Conservation (phyloP, 257 asterid genomes). For the Solanum chaucha region DNA sequence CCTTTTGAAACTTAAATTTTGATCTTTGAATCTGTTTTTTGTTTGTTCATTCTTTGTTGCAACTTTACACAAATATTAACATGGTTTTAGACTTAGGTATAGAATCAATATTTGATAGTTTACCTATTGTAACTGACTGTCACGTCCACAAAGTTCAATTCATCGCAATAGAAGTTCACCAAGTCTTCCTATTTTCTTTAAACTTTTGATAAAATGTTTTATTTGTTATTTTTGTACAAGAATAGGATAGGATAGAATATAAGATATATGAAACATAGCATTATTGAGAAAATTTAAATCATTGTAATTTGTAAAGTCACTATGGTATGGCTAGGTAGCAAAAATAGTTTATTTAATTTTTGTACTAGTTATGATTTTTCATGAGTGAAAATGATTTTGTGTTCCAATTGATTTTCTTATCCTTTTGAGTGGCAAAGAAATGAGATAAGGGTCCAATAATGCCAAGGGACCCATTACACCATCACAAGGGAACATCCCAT, state of each 20-base stretch:
- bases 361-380: background rate
- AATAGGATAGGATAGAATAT: background rate
- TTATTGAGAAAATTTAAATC: too few relatives aligned
- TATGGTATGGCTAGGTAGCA: too few relatives aligned
- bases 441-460: background rate
- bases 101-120: background rate
- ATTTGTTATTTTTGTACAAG: background rate
- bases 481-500: too few relatives aligned
- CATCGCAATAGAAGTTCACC: background rate
- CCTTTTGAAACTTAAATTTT: slow-evolving; percentile 24
- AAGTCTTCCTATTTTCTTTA: background rate
- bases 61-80: background rate
- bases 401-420: background rate
- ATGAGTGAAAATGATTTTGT: slow-evolving; percentile 15
- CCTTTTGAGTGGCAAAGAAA: background rate
- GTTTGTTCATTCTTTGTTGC: background rate
- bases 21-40: background rate
- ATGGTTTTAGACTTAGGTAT: background rate
- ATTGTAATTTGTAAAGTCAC: too few relatives aligned
- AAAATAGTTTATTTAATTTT: too few relatives aligned
- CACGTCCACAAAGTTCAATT: background rate
- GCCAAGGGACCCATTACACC: background rate
- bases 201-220: background rate
- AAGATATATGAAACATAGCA: background rate
- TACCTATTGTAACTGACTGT: background rate